phyloP scores from a whole-genome alignment of 257 asterid species.

The Solanum appendiculatum region DNA sequence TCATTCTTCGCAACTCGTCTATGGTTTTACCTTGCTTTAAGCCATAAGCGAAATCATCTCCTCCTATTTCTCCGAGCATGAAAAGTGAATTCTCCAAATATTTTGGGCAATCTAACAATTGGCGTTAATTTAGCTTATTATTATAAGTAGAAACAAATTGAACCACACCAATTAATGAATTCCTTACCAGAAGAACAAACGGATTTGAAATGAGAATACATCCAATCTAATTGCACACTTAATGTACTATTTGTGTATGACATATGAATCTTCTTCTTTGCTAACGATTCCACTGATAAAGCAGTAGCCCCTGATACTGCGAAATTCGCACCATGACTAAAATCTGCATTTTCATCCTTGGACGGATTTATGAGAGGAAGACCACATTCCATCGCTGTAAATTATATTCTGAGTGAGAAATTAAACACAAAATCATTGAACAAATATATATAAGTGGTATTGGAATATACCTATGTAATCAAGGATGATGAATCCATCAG shows the following conservation, averaged over 20 bases:
- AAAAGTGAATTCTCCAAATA: slow-evolving; percentile 3
- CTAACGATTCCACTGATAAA: too few relatives aligned
- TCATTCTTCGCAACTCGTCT: too few relatives aligned
- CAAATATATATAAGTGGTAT: too few relatives aligned
- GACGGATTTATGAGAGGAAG: slow-evolving; percentile 5
- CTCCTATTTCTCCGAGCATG: slow-evolving; percentile 20
- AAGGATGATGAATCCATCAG: slow-evolving; percentile 5
- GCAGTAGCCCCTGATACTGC: too few relatives aligned
- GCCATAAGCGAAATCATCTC: slow-evolving; percentile 12
- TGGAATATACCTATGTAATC: slow-evolving; percentile 2
- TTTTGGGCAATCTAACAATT: not conserved
- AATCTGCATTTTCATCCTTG: not conserved
- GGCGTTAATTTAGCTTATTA: too few relatives aligned
- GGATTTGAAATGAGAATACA: too few relatives aligned
- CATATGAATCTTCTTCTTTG: too few relatives aligned
- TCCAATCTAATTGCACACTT: too few relatives aligned
- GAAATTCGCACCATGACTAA: slow-evolving; percentile 8
- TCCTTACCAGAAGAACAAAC: too few relatives aligned
- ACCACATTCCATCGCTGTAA: slow-evolving; percentile 5
- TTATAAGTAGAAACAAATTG: too few relatives aligned
- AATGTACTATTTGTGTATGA: too few relatives aligned
- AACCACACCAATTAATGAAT: too few relatives aligned
- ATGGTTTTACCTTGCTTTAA: not conserved
- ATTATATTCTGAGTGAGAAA: not conserved
- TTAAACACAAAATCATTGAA: not conserved